Base-by-base conservation (phyloP, 2,329 filamentous ascomycete genomes). In the Aspergillus japonicus region DNA sequence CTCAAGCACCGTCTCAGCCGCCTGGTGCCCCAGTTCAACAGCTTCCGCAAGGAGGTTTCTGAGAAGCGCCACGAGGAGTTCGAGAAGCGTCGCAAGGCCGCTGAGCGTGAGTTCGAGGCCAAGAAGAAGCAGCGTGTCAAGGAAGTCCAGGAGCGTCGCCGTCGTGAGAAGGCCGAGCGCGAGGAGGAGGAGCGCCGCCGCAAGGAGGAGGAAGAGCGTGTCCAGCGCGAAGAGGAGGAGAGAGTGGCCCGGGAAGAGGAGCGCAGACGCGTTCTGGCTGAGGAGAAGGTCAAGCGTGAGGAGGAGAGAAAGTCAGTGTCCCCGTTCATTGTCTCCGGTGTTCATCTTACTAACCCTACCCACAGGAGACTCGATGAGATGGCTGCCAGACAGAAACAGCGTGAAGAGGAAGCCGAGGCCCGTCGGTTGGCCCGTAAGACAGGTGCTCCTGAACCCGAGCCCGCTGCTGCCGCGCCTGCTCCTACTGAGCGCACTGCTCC, bases 11-110 rank as follows among this genome's bases (percentile, higher is more conserved):
- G 95, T 73, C 87, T 99, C 54, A 89, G 85, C 72, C 87, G 93
- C 63, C 85, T 99, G 57, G 89, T 98, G 65, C 85, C 88, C n/a
- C 78, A 83, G 56, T 99, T 96, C 79, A 92, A 95, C 75, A 80
- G 81, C 10, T 98, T 96, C 85, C 88, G 90, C 72, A 83, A 88
- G 66, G 87, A 88, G 51, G 87, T 99, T 56, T 90, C 91, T 63
- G 89, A 95, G 77, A 89, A 92, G 73, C 91, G 94, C 69, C 91
- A 92, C 73, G 90, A 96, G 69, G 92, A 98, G 78, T 99, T 98
- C 68, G 95, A 98, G 84, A 94, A 90, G 82, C 90, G 93, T 65
- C 91, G 91, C 73, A 92, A 90, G 76, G 89, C 91, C 71, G 95
- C 95, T 33, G 92, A 98, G 82, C 88, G 89, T 65, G 95, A 99